Conservation (phyloP, 2,329 filamentous ascomycete species). For the Botrytis aclada region DNA sequence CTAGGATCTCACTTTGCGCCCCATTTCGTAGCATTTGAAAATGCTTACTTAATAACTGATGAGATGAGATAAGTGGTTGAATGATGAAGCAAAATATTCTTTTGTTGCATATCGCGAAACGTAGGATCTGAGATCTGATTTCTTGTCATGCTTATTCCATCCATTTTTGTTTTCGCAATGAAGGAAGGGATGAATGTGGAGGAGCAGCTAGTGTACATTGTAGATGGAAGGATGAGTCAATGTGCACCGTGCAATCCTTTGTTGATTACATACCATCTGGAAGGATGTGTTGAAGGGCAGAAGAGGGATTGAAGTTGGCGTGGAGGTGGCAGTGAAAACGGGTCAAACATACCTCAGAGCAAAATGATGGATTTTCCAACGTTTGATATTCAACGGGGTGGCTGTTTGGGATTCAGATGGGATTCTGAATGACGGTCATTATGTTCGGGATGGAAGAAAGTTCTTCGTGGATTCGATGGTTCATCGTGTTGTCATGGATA, state of each 20-base stretch:
- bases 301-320: not conserved
- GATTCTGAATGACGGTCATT: not conserved
- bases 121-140: slow-evolving; percentile 15
- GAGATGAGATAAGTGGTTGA: not conserved
- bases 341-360: not conserved
- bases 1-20: not conserved
- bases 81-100: not conserved
- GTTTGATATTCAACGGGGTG: not conserved
- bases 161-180: not conserved
- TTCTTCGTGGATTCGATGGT: slow-evolving; percentile 4
- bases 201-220: not conserved
- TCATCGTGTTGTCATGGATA: not conserved
- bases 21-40: not conserved
- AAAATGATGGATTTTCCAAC: not conserved
- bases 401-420: not conserved
- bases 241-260: not conserved
- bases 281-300: not conserved
- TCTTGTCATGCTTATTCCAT: not conserved
- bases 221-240: not conserved
- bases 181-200: not conserved
- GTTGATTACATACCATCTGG: not conserved
- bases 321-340: slow-evolving; percentile 3
- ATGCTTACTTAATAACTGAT: not conserved
- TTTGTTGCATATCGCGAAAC: slow-evolving; percentile 16
- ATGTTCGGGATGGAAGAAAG: not conserved